phyloP scores from a whole-genome alignment of 371 early-diverging fungal genomes.

The Mucor plumbeus region DNA sequence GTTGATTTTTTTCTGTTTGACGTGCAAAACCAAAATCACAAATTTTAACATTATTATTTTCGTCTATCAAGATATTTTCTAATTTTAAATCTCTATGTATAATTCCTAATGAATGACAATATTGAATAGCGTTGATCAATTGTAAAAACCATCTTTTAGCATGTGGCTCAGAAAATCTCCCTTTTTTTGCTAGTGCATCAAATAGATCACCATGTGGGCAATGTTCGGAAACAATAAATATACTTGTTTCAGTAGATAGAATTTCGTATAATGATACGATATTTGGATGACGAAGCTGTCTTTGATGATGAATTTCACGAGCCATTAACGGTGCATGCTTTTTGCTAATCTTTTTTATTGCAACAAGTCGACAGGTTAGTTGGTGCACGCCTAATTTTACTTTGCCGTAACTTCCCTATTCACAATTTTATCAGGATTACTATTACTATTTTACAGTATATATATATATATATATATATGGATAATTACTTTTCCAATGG shows the following conservation, averaged over 20 bases:
- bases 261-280: slow-evolving; percentile 89
- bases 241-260: slow-evolving; percentile 77
- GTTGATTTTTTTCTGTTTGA: slow-evolving; percentile 65
- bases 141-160: slow-evolving; percentile 73
- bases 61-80: slow-evolving; percentile 83
- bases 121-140: slow-evolving; percentile 74
- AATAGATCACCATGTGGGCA: slow-evolving; percentile 80
- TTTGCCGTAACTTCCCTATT: slow-evolving; percentile 78
- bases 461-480: background rate
- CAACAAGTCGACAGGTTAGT: slow-evolving; percentile 80
- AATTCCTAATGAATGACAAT: slow-evolving; percentile 76
- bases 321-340: slow-evolving; percentile 75
- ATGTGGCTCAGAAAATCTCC: slow-evolving; percentile 55
- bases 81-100: slow-evolving; percentile 86
- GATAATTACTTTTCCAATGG: slow-evolving; percentile 45
- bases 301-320: slow-evolving; percentile 86
- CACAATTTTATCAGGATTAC: no score
- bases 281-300: slow-evolving; percentile 80
- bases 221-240: slow-evolving; percentile 82
- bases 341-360: slow-evolving; percentile 87
- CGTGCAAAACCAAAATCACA: slow-evolving; percentile 92
- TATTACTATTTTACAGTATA: no score
- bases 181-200: slow-evolving; percentile 63
- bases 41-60: slow-evolving; percentile 76
- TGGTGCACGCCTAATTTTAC: slow-evolving; percentile 76